phyloP scores from a whole-genome alignment of 192 early-diverging fungal species.

The Backusella mclennaniae region DNA sequence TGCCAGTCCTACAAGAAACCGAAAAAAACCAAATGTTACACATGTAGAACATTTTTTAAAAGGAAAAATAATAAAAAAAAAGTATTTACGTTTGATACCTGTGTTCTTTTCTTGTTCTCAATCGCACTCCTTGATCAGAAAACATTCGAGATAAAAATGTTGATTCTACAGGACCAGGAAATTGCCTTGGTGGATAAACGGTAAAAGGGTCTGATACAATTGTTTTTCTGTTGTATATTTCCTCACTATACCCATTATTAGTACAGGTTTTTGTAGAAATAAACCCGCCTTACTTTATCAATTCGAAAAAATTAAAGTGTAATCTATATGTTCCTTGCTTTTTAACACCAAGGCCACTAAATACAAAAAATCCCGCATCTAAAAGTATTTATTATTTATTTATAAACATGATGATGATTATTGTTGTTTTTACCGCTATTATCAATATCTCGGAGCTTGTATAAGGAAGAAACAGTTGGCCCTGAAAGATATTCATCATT shows the following conservation, averaged over 20 bases:
- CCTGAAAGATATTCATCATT: conserved; percentile 63
- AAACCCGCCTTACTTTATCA: conserved; percentile 48
- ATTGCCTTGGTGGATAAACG: conserved; percentile 85
- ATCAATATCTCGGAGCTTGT: conserved; percentile 80
- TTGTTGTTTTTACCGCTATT: conserved; percentile 41
- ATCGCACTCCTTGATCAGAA: conserved; percentile 93
- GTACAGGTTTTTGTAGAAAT: not conserved
- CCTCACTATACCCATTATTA: conserved; percentile 18
- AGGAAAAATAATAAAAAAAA: not conserved
- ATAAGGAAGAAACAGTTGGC: conserved; percentile 84
- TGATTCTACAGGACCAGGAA: conserved; percentile 89
- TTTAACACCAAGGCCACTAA: conserved; percentile 83
- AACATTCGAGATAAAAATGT: conserved; percentile 85
- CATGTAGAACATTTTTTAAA: not conserved
- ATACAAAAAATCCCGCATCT: conserved; percentile 91
- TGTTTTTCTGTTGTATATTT: conserved; percentile 61
- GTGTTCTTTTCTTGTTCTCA: conserved; percentile 87
- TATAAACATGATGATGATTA: not conserved
- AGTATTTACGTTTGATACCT: conserved; percentile 35
- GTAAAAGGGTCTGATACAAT: conserved; percentile 71
- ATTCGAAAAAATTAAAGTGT: conserved; percentile 84
- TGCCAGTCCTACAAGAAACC: not conserved
- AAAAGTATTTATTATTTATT: not conserved
- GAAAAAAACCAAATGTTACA: not conserved
- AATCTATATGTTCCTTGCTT: conserved; percentile 76